Conservation (phyloP, 257 asterid genomes). For the Asclepias syriaca region DNA sequence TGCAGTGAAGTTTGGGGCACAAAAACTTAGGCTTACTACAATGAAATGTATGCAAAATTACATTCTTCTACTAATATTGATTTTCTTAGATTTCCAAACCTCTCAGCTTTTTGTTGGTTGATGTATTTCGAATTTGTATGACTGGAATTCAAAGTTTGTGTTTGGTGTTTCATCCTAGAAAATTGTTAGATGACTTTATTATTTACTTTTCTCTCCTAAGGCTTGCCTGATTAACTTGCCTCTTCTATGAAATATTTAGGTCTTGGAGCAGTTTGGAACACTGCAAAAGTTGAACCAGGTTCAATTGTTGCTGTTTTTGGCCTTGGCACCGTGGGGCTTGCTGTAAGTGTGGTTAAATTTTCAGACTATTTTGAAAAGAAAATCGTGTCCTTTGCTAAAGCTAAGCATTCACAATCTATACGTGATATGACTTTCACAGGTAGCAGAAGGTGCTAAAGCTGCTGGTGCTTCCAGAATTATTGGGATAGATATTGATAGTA, state of each 20-base stretch:
- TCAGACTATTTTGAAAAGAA: neutral
- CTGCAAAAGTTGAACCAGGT: slow-evolving; percentile 94
- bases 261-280: slow-evolving; percentile 99
- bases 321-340: slow-evolving; percentile 96
- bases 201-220: neutral
- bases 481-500: slow-evolving; percentile 88
- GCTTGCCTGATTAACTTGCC: slow-evolving; percentile 4
- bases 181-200: neutral
- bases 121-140: too few species aligned
- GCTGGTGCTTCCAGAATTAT: slow-evolving; percentile 97
- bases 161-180: neutral
- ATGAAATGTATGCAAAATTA: too few species aligned
- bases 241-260: slow-evolving; percentile 37
- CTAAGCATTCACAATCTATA: neutral
- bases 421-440: slow-evolving; percentile 34
- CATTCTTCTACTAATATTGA: too few species aligned
- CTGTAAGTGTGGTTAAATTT: slow-evolving; percentile 46
- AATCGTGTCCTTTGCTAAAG: neutral
- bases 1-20: too few species aligned
- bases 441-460: slow-evolving; percentile 98
- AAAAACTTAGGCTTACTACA: too few species aligned
- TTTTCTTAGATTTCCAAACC: too few species aligned
- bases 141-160: too few species aligned
- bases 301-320: slow-evolving; percentile 95
- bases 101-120: too few species aligned